Percentiles rank a stretch among this genome's conserved stretches.
phyloP scores from a whole-genome alignment of 441 rosid species.

The Populus hybrid region DNA sequence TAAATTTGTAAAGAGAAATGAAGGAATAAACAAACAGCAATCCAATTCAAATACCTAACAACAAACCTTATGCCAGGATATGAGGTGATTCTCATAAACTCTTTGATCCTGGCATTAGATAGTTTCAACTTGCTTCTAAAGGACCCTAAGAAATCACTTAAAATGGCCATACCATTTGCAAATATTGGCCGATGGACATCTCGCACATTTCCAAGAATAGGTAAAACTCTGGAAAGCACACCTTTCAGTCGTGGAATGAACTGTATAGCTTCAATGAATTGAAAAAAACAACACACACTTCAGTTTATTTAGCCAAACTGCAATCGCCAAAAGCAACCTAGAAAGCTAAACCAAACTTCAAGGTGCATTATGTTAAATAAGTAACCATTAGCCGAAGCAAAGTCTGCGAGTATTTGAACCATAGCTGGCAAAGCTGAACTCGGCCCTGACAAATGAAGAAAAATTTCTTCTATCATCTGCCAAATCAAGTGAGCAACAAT shows the following conservation, averaged over 20 bases:
- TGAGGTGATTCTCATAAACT: not conserved
- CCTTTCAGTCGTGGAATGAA: conserved; percentile 92
- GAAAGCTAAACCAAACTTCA: conserved; percentile 11
- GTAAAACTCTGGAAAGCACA: conserved; percentile 82
- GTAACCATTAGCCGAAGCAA: conserved; percentile 94
- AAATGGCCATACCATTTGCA: conserved; percentile 71
- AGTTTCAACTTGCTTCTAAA: not conserved
- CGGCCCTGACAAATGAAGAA: conserved; percentile 71
- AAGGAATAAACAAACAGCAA: conserved; percentile 1
- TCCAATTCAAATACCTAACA: conserved; percentile 8
- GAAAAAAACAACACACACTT: conserved; percentile 26
- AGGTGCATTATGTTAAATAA: conserved; percentile 30
- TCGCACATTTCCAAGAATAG: conserved; percentile 90
- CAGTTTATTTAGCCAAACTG: conserved; percentile 33
- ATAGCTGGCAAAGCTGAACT: conserved; percentile 84
- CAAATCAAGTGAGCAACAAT: conserved; percentile 25
- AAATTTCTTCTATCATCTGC: conserved; percentile 98
- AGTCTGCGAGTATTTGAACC: conserved; percentile 98
- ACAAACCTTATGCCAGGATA: not conserved
- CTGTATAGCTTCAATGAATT: conserved; percentile 81
- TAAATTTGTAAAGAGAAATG: not conserved
- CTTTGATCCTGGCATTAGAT: not conserved
- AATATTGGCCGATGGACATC: conserved; percentile 86
- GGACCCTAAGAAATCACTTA: conserved; percentile 6
- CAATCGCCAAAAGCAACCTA: conserved; percentile 15